Percentiles rank a stretch among this genome's conserved stretches.
phyloP scores from a whole-genome alignment of 2,329 filamentous ascomycete species.

The Aspergillus pseudotamarii region DNA sequence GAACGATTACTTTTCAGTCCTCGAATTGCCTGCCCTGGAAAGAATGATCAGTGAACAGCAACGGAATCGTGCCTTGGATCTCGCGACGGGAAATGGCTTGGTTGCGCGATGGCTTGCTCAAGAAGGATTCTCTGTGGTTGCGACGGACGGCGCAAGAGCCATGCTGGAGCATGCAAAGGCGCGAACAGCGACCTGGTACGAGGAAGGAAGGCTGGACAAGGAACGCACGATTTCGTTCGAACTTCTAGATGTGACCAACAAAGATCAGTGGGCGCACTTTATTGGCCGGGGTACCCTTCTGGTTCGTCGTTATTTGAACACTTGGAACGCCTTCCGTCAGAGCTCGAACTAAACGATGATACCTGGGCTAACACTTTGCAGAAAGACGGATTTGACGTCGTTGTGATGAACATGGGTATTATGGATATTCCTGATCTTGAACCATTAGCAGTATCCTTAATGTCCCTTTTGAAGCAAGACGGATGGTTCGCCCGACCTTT shows the following conservation, averaged over 20 bases:
- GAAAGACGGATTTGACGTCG: constrained; percentile 44
- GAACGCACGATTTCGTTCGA: background rate
- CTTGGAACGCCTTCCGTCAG: background rate
- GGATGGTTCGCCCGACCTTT: background rate
- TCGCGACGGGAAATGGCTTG: constrained; percentile 56
- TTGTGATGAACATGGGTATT: constrained; percentile 54
- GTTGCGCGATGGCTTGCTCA: constrained; percentile 49
- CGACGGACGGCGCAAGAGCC: constrained; percentile 47
- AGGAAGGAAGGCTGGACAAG: background rate
- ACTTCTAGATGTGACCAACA: background rate
- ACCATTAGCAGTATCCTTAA: constrained; percentile 46
- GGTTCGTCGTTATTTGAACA: background rate
- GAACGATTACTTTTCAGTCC: constrained; percentile 50
- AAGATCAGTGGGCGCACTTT: background rate
- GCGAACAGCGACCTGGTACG: constrained; percentile 10
- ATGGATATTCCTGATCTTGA: constrained; percentile 52
- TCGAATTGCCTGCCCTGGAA: constrained; percentile 47
- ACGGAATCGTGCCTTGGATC: constrained; percentile 45
- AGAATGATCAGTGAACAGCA: constrained; percentile 35
- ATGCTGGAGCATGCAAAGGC: constrained; percentile 46
- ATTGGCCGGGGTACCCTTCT: background rate
- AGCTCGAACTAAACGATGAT: background rate
- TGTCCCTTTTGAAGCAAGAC: constrained; percentile 17
- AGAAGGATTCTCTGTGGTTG: constrained; percentile 43
- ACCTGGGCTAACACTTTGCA: constrained; percentile 8